Evolutionary conservation across 345 rosid species (phyloP).

Genomic region (Populus tremula): DNA sequence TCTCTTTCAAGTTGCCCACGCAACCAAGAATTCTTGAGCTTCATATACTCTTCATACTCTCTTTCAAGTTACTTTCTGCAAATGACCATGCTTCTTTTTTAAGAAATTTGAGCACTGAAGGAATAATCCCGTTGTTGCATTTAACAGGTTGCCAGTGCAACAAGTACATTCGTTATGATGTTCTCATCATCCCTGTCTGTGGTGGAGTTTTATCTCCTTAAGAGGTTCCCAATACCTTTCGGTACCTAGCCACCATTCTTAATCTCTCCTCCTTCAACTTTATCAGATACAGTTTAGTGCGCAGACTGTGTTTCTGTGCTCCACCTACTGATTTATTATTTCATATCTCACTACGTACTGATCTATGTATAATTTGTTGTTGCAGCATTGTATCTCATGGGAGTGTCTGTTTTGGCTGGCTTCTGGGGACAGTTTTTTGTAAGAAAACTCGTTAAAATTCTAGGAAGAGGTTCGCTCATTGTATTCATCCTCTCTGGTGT

Average conservation of each 20-base stretch:
- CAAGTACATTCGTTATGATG: constrained; percentile 98
- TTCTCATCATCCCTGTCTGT: constrained; percentile 94
- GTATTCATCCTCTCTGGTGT: constrained; percentile 79
- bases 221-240: constrained; percentile 89
- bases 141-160: constrained; percentile 87
- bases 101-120: background rate
- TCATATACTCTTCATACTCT: no score
- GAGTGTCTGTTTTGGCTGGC: constrained; percentile 66
- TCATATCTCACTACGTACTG: no score
- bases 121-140: background rate
- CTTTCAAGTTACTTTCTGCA: background rate
- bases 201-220: constrained; percentile 86
- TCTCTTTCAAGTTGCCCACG: background rate
- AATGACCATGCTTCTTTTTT: background rate
- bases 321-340: background rate
- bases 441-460: constrained; percentile 52
- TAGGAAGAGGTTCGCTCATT: constrained; percentile 62
- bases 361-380: constrained; percentile 4
- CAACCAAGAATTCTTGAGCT: no score
- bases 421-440: constrained; percentile 86
- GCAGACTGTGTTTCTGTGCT: background rate
- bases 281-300: background rate
- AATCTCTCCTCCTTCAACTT: background rate
- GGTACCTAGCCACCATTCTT: constrained; percentile 31
- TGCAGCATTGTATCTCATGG: constrained; percentile 66